Base-by-base conservation (phyloP, 2,329 filamentous ascomycete genomes). In the Tolypocladium nubicola region DNA sequence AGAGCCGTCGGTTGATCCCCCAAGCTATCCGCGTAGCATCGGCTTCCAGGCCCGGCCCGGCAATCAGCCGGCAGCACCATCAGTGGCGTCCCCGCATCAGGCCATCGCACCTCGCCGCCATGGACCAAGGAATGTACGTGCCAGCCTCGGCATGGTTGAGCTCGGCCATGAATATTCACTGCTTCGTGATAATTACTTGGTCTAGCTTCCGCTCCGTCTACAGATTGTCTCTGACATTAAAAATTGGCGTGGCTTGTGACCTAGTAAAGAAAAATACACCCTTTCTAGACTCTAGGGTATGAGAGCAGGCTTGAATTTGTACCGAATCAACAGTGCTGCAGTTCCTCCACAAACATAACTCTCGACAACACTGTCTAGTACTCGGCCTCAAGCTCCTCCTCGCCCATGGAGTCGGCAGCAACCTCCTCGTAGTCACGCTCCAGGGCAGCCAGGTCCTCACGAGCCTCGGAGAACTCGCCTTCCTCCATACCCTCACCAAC, bases 401-500 rank as follows among this genome's bases (percentile, higher is more conserved):
- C 89, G 72, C 92, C 92, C 68, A 96, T 78, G 62, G 91, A 96
- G 78, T 97, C 93, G 69, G 90, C 90, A 64, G 91, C 93, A 71
- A 97, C 94, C 80, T 99, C 94, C 80, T 97, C 93, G 79, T 99
- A 99, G 75, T 99, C 93, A 67, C 92, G 88, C 85, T 99, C 94
- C 62, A 99, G 84, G 67, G 94, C 94, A 74, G 94, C 94, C 75
- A 99, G 81, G 79, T 99, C 94, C 81, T 99, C 94, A 75, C 94
- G 92, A 64, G 94, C 94, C 83, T 99, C 94, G 58, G 90, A 96
- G 85, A 99, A 99, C 79, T 99, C 94, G 77, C 94, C 94, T 78
- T 99, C 94, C 84, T 99, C 94, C 94, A 99, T 99, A 86, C 94
- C 94, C 83, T 97, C 94, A 80, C 94, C 94, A 72, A 99, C 94